Conservation (phyloP, 2,329 filamentous ascomycete species). For the Chrysoporthe austroafricana region DNA sequence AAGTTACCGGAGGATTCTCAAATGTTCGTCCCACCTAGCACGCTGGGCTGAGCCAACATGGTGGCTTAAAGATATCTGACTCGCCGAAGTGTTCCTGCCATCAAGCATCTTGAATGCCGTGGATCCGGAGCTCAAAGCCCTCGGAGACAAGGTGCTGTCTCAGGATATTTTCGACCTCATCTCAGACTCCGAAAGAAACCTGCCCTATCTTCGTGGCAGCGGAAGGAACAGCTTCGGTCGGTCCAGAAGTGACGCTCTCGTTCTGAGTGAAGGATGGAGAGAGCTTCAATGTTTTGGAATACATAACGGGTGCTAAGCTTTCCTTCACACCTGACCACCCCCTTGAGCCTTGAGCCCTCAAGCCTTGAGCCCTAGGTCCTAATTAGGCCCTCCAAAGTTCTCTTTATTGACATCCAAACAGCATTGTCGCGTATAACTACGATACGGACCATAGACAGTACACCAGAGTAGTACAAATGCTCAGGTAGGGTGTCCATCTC, state of each 20-base stretch:
- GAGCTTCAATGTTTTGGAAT: conserved; percentile 63
- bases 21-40: conserved; percentile 41
- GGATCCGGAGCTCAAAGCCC: conserved; percentile 48
- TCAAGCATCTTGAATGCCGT: conserved; percentile 43
- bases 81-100: conserved; percentile 53
- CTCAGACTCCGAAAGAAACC: conserved; percentile 67
- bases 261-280: conserved; percentile 70
- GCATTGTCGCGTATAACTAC: conserved; percentile 63
- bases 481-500: conserved; percentile 42
- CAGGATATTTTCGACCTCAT: conserved; percentile 59
- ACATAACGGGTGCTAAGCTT: conserved; percentile 47
- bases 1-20: conserved; percentile 55
- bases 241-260: conserved; percentile 56
- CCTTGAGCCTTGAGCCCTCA: neutral
- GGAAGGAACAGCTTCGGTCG: conserved; percentile 66
- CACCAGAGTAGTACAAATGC: conserved; percentile 62
- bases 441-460: conserved; percentile 55
- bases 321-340: neutral
- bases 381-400: neutral
- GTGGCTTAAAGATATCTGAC: neutral
- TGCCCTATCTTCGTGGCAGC: conserved; percentile 60
- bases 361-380: neutral
- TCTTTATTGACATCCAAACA: conserved; percentile 29
- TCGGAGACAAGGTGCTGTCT: conserved; percentile 58
- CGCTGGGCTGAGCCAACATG: neutral